Evolutionary conservation across 257 asterid species (phyloP).

Genomic region (Capsicum rhomboideum): DNA sequence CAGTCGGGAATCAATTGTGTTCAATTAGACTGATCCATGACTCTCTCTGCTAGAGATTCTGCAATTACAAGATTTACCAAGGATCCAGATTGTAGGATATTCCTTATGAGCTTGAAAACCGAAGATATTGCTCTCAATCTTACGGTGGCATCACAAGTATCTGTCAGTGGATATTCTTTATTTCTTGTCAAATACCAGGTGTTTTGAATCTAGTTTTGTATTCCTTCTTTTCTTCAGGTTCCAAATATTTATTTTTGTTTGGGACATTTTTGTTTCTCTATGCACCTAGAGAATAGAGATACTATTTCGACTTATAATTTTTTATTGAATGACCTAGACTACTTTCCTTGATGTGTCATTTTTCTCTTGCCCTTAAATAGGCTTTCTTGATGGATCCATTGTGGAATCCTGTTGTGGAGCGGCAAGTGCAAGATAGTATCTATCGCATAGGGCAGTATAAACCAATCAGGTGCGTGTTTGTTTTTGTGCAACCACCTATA

Average conservation of each 20-base stretch:
- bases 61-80: too few relatives aligned
- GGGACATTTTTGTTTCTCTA: neutral
- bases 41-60: too few relatives aligned
- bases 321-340: too few relatives aligned
- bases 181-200: too few relatives aligned
- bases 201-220: neutral
- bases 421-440: constrained; percentile 92
- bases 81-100: constrained; percentile 13
- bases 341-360: neutral
- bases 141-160: neutral
- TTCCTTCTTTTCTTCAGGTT: neutral
- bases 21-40: constrained; percentile 9
- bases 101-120: constrained; percentile 69
- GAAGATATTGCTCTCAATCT: constrained; percentile 90
- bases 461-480: constrained; percentile 48
- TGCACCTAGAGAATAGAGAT: too few relatives aligned
- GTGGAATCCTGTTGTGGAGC: constrained; percentile 93
- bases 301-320: neutral
- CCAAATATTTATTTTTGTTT: neutral
- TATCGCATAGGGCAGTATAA: constrained; percentile 80
- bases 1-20: constrained; percentile 75
- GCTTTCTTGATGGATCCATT: constrained; percentile 96
- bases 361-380: constrained; percentile 13
- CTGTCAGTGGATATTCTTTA: too few relatives aligned
- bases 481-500: neutral